Base-by-base conservation (phyloP, 164 flowering plant genomes). In the Protea cynaroides region DNA sequence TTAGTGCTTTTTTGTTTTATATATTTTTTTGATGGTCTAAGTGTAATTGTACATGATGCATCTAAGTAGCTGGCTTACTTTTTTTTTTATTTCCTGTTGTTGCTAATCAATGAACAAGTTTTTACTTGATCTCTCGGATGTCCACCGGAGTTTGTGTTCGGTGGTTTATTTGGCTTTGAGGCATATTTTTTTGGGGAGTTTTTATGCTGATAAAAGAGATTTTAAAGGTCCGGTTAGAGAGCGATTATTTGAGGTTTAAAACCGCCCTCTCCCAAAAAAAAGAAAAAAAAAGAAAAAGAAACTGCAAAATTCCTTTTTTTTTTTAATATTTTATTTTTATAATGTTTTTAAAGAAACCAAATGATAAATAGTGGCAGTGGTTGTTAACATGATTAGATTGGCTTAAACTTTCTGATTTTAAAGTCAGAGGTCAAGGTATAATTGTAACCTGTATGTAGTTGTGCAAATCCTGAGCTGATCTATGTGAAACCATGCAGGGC, bases 401-500 rank as follows among this genome's bases (percentile, higher is more conserved):
- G 52, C 0, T 47, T 15, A 14, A 14, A 18, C 38, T 25, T 34
- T 57, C 29, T 52, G 17, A 18, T 49, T 4, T 29, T 4, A 25
- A 19, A 3, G 13, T 1, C 34, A 29, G 34, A 29, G 34, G 34
- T 29, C 34, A 29, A 1, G 4, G 34, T 29, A 4, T n/a, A n/a
- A n/a, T n/a, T n/a, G n/a, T 29, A 29, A 29, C 34, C 13, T 63
- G 51, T 11, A 43, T 44, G 18, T 18, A 12, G 19, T 52, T 63
- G 4, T 49, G 8, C 21, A n/a, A 23, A 55, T n/a, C 13, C 25
- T 55, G 43, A 25, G 24, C n/a, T 19, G 23, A 56, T 7, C 34
- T 40, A 14, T 60, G 34, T 67, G 23, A 8, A 44, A 56, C 8
- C 25, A 59, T 73, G 70, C 67, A 65, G 79, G 50, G 29, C 9